Base-by-base conservation (phyloP, 116 monocot genomes). In the Dioscorea cayenensis region DNA sequence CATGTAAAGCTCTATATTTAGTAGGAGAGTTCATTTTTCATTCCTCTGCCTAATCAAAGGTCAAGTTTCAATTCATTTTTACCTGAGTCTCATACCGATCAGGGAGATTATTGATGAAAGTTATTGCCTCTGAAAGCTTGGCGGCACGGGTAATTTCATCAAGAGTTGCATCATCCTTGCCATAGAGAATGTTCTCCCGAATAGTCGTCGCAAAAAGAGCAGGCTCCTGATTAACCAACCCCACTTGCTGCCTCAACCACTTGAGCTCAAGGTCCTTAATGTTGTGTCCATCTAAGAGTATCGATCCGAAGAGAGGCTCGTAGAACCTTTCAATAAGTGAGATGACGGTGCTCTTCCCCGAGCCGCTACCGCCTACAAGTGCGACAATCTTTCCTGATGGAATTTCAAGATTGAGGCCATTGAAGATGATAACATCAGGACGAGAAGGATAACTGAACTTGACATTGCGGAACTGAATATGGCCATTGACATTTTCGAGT, bases 331-430 rank as follows among this genome's bases (percentile, higher is more conserved):
- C 94, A 36, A 94, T 90, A 17, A 94, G 85, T 1, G 94, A 90
- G 58, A 94, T 80, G 3, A 90, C 83, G 0, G 90, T 90, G 75
- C 94, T 94, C 81, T 94, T 94, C 6, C 94, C 94, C 0, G 90
- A 90, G n/a, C 94, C 94, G 59, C 94, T 94, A 2, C 90, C 94
- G 19, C 94, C 94, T 48, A 94, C 90, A 20, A 94, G 85, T 7
- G 89, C 94, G 17, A 94, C 83, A 25, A 89, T 78, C 70, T 90
- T 94, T 23, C 90, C 94, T 5, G 90, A 75, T 9, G 87, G 87
- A 32, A 94, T 83, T 68, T 86, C 83, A 6, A 94, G 63, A 36
- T 81, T 85, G 61, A 94, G 37, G 17, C 64, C 74, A 28, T 87
- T 43, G 65, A 94, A 90, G 63, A 94, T 79, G 35, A 74, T 52